phyloP scores from a whole-genome alignment of 2,329 filamentous ascomycete genomes.

The Trematosphaeria pertusa region DNA sequence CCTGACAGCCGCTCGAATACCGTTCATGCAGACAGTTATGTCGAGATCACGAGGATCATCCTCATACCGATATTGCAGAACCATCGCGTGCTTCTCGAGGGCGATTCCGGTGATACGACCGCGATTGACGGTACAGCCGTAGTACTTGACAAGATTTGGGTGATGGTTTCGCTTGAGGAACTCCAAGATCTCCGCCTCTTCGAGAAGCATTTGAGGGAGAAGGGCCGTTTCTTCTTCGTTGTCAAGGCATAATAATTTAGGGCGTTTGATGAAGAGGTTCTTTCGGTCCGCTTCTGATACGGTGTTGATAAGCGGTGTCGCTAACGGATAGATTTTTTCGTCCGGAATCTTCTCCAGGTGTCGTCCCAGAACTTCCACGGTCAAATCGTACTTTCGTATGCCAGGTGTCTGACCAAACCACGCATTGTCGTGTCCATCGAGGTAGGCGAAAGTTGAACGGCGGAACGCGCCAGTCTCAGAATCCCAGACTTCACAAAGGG shows the following conservation, averaged over 20 bases:
- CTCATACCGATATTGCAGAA: constrained; percentile 17
- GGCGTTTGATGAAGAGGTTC: constrained; percentile 39
- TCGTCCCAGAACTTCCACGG: constrained; percentile 4
- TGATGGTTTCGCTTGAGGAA: constrained; percentile 28
- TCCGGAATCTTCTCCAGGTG: neutral
- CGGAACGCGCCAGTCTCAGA: constrained; percentile 12
- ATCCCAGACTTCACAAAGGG: constrained; percentile 17
- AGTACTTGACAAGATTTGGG: constrained; percentile 34
- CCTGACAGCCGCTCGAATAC: constrained; percentile 34
- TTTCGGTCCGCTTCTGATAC: too few species aligned
- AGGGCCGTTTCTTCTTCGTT: constrained; percentile 31
- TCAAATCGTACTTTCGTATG: constrained; percentile 19
- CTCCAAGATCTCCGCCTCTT: constrained; percentile 34
- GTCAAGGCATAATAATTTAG: constrained; percentile 38
- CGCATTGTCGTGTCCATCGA: constrained; percentile 13
- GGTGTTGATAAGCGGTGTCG: too few species aligned
- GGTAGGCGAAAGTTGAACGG: constrained; percentile 16
- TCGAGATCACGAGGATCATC: constrained; percentile 21
- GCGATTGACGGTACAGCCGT: constrained; percentile 33
- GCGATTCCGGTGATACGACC: constrained; percentile 34
- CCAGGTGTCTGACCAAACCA: constrained; percentile 18
- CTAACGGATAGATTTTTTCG: neutral
- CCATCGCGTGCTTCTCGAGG: constrained; percentile 31
- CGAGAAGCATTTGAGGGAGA: constrained; percentile 32
- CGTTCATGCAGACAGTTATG: constrained; percentile 23